These are phyloP conservation scores for Candida nanaspora DNA, from an alignment of 805 yeast genomes.

Conservation along the genomic window DNA sequence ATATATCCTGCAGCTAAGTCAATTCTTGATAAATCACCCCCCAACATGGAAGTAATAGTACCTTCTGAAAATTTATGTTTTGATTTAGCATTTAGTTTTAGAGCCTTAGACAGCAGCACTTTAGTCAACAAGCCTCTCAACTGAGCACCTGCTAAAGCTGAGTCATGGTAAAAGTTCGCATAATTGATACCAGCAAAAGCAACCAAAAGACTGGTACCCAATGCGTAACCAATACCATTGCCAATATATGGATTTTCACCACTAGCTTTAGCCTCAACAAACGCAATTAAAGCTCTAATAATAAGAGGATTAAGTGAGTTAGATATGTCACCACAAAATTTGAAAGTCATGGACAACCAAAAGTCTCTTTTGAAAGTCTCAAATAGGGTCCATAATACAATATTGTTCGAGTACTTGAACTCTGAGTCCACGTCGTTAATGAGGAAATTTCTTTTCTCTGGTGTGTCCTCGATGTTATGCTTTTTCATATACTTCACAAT, in stretches of 20 bases:
- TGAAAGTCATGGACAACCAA: conserved; percentile 30
- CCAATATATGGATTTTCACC: conserved; percentile 37
- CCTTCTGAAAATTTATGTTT: conserved; percentile 58
- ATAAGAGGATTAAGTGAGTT: conserved; percentile 59
- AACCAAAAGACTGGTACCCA: conserved; percentile 59
- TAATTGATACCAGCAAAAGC: conserved; percentile 38
- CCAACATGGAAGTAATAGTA: conserved; percentile 67
- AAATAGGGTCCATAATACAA: conserved; percentile 42
- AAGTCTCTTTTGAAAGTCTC: conserved; percentile 43
- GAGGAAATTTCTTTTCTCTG: conserved; percentile 26
- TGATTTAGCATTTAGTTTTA: conserved; percentile 50
- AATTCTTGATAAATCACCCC: conserved; percentile 75
- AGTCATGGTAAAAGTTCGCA: conserved; percentile 57
- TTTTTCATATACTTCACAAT: conserved; percentile 24
- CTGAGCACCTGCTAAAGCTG: conserved; percentile 62
- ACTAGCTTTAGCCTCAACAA: conserved; percentile 45
- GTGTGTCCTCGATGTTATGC: conserved; percentile 24
- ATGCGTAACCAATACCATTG: conserved; percentile 67
- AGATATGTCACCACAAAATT: conserved; percentile 39
- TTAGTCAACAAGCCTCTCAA: conserved; percentile 66
- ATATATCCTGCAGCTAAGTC: conserved; percentile 70
- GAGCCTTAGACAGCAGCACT: conserved; percentile 61
- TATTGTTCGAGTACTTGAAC: conserved; percentile 33
- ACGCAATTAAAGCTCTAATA: conserved; percentile 55
- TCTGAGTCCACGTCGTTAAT: conserved; percentile 22